Evolutionary conservation across 1,284 basidiomycete species (phyloP).

Genomic region (Mixia osmundae): DNA sequence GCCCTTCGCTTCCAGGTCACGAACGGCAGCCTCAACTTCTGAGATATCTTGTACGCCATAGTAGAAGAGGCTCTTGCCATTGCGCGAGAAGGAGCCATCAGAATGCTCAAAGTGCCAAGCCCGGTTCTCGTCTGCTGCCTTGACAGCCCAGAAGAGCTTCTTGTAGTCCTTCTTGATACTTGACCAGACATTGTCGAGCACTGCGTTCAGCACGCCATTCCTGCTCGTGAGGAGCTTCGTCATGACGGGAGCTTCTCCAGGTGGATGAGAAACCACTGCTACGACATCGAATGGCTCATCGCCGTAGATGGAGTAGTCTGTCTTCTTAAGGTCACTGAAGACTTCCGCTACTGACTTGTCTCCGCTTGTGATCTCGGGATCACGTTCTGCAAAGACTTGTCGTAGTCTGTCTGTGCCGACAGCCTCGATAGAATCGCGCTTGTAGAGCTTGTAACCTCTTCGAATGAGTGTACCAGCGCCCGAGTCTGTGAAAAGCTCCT

Average conservation of each 20-base stretch:
- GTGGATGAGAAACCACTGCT: constrained; percentile 78
- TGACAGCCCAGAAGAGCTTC: constrained; percentile 86
- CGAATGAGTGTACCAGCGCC: constrained; percentile 95
- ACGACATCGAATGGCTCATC: constrained; percentile 92
- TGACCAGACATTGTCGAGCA: constrained; percentile 91
- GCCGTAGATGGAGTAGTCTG: constrained; percentile 83
- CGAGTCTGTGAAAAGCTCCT: constrained; percentile 95
- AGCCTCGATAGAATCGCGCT: constrained; percentile 52
- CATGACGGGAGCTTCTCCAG: constrained; percentile 71
- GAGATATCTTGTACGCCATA: constrained; percentile 79
- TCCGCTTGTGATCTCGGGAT: constrained; percentile 69
- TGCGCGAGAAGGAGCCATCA: constrained; percentile 88
- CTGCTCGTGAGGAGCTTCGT: constrained; percentile 75
- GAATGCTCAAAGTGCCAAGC: constrained; percentile 98
- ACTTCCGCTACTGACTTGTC: constrained; percentile 72
- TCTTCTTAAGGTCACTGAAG: constrained; percentile 47
- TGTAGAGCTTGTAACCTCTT: constrained; percentile 93
- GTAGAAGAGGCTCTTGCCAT: constrained; percentile 83
- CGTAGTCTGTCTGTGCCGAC: constrained; percentile 82
- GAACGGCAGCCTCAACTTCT: constrained; percentile 71
- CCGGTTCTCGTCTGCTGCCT: constrained; percentile 81
- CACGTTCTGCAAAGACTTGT: constrained; percentile 77
- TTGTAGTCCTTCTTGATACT: constrained; percentile 87
- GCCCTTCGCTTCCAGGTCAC: constrained; percentile 58
- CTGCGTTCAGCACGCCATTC: constrained; percentile 73